Conservation (phyloP, 768 basidiomycete genomes). For the Amanita polypyramis region DNA sequence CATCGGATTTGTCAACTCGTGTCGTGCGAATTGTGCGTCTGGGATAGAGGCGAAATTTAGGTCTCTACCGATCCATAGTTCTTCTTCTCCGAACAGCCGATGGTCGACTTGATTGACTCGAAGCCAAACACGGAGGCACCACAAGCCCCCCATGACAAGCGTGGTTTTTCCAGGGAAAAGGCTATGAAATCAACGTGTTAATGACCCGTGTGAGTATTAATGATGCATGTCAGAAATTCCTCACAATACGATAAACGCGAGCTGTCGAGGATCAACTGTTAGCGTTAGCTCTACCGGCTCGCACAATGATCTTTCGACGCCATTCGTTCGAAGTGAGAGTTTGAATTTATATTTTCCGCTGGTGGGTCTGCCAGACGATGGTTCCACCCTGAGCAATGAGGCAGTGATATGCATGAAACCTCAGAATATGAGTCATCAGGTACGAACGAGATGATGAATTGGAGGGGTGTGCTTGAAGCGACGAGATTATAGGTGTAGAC, state of each 20-base stretch:
- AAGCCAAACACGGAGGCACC: constrained; percentile 56
- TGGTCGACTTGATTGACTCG: constrained; percentile 48
- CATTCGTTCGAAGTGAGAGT: constrained; percentile 42
- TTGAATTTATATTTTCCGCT: constrained; percentile 42
- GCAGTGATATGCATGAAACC: background rate
- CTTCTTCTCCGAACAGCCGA: constrained; percentile 52
- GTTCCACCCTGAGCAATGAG: constrained; percentile 29
- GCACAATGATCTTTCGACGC: constrained; percentile 43
- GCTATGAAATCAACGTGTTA: constrained; percentile 19
- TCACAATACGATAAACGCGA: constrained; percentile 57
- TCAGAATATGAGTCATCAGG: background rate
- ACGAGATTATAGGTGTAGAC: constrained; percentile 43
- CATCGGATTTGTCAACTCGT: constrained; percentile 31
- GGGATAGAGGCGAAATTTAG: constrained; percentile 50
- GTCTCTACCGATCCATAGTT: constrained; percentile 57
- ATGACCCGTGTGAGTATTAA: background rate
- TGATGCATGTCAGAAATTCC: background rate
- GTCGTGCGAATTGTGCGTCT: constrained; percentile 44
- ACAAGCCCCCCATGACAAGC: constrained; percentile 42
- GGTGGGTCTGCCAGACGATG: constrained; percentile 26
- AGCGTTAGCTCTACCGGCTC: constrained; percentile 37
- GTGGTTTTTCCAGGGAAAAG: constrained; percentile 49
- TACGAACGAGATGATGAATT: constrained; percentile 44
- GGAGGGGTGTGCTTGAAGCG: constrained; percentile 31
- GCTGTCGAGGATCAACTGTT: constrained; percentile 38